Conservation (phyloP, 371 early-diverging fungal species). For the Dichotomocladium elegans region DNA sequence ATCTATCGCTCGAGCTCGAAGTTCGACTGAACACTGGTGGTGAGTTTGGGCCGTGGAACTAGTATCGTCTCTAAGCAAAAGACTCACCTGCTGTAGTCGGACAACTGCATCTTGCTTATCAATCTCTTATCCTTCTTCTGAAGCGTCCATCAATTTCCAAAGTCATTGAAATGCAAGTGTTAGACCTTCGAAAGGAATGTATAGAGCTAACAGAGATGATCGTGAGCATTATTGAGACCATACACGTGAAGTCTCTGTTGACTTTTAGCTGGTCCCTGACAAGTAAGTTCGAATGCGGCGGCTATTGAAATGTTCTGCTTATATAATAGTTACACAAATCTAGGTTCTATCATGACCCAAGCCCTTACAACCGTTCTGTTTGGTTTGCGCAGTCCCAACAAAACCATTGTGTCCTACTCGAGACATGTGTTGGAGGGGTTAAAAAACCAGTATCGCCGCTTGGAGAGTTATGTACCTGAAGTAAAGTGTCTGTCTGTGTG, state of each 20-base stretch:
- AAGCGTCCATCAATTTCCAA: conserved; percentile 27
- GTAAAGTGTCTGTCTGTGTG: too few relatives aligned
- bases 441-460: conserved; percentile 6
- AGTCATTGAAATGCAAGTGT: conserved; percentile 4
- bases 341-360: conserved; percentile 25
- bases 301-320: too few relatives aligned
- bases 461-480: conserved; percentile 22
- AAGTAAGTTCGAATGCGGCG: conserved; percentile 18
- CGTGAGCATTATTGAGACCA: conserved; percentile 14
- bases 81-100: conserved; percentile 26
- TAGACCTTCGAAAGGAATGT: too few relatives aligned
- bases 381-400: conserved; percentile 14
- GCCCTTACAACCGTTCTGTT: conserved; percentile 19
- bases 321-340: too few relatives aligned
- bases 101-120: conserved; percentile 16
- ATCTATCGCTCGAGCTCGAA: conserved; percentile 8
- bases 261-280: conserved; percentile 31
- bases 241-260: conserved; percentile 11
- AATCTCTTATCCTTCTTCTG: conserved; percentile 16
- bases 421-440: conserved; percentile 13
- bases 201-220: conserved; percentile 10
- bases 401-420: conserved; percentile 10
- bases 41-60: too few relatives aligned
- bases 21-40: conserved; percentile 29
- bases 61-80: too few relatives aligned